A percentile compares a stretch with the other conserved stretches of the same genome.
Conservation (phyloP, 2,329 filamentous ascomycete species). For the Fusarium sp. region DNA sequence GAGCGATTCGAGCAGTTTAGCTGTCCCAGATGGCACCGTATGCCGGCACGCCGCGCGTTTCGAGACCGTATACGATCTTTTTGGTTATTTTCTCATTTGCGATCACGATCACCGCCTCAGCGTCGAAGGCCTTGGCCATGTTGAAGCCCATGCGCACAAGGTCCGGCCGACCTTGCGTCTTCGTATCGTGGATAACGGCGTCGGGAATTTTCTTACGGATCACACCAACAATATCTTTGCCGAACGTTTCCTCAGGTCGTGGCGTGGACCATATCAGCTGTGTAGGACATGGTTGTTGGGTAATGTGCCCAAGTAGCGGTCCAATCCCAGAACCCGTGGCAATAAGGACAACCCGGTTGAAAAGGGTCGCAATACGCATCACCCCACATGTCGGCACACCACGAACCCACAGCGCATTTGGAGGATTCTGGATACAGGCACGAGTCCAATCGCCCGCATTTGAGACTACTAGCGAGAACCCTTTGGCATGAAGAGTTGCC, state of each 20-base stretch:
- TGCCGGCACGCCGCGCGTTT: conserved; percentile 75
- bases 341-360: conserved; percentile 76
- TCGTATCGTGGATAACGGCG: conserved; percentile 79
- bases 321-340: conserved; percentile 83
- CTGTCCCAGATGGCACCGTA: conserved; percentile 83
- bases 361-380: conserved; percentile 77
- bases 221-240: conserved; percentile 67
- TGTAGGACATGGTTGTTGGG: conserved; percentile 63
- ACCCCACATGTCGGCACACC: conserved; percentile 79
- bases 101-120: conserved; percentile 82
- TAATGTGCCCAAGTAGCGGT: conserved; percentile 74
- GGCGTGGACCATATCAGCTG: conserved; percentile 81
- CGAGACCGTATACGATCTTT: conserved; percentile 78
- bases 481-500: conserved; percentile 51
- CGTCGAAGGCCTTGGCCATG: conserved; percentile 67
- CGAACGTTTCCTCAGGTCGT: conserved; percentile 74
- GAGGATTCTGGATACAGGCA: conserved; percentile 73
- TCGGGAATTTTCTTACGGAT: conserved; percentile 72
- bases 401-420: conserved; percentile 76
- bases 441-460: conserved; percentile 84
- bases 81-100: conserved; percentile 78
- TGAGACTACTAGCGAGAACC: conserved; percentile 79
- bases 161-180: conserved; percentile 71
- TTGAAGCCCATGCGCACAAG: conserved; percentile 67
- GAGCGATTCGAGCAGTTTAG: conserved; percentile 38